Conservation (phyloP, 805 yeast genomes). For the Saccharomyces jurei region DNA sequence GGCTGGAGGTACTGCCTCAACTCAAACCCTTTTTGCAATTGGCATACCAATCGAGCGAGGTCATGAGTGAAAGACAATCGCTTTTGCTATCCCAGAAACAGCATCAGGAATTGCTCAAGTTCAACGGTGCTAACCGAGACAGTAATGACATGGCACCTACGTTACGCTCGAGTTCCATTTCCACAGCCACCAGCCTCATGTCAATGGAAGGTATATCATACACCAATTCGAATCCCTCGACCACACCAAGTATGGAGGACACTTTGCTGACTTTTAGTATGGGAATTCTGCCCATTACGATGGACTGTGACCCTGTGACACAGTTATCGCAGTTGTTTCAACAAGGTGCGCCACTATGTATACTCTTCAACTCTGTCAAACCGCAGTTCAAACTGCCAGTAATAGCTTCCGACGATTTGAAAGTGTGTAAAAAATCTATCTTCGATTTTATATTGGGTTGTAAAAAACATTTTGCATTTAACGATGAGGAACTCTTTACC, state of each 20-base stretch:
- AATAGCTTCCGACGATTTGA: slow-evolving; percentile 69
- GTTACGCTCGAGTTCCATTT: slow-evolving; percentile 30
- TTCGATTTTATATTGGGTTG: slow-evolving; percentile 87
- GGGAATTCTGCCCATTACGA: slow-evolving; percentile 67
- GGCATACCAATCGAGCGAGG: slow-evolving; percentile 61
- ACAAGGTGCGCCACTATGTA: slow-evolving; percentile 87
- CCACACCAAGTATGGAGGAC: slow-evolving; percentile 26
- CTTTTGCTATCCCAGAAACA: slow-evolving; percentile 35
- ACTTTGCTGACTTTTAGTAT: slow-evolving; percentile 54
- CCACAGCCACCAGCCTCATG: slow-evolving; percentile 26
- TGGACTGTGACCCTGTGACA: slow-evolving; percentile 84
- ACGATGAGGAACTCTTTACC: slow-evolving; percentile 79
- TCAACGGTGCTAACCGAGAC: slow-evolving; percentile 6
- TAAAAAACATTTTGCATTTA: slow-evolving; percentile 61
- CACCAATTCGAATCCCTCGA: slow-evolving; percentile 15
- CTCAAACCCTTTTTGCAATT: slow-evolving; percentile 58
- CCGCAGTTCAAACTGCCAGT: slow-evolving; percentile 53
- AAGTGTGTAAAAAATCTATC: slow-evolving; percentile 79
- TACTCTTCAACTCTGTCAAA: slow-evolving; percentile 65
- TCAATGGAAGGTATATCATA: slow-evolving; percentile 22
- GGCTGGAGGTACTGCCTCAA: slow-evolving; percentile 54
- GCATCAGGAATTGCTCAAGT: slow-evolving; percentile 17
- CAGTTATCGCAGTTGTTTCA: slow-evolving; percentile 82
- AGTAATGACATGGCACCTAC: slow-evolving; percentile 15
- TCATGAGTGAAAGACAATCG: slow-evolving; percentile 66